phyloP scores from a whole-genome alignment of 176 grass and related monocot species.

The Cenchrus fungigraminus region DNA sequence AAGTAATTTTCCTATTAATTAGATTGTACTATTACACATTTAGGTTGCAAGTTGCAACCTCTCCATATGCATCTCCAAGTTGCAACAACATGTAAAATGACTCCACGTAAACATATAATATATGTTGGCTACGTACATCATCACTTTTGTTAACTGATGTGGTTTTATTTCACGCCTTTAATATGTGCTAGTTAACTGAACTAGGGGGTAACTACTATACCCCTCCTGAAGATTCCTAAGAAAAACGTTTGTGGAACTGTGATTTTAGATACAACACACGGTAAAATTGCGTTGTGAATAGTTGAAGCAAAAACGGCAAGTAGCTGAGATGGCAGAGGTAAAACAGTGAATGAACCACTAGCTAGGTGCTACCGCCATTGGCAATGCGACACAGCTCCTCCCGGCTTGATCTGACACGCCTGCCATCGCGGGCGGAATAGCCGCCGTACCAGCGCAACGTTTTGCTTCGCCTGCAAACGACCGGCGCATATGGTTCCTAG shows the following conservation, averaged over 20 bases:
- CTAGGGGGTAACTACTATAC: too few species aligned
- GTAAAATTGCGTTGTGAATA: too few species aligned
- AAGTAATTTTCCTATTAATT: not conserved
- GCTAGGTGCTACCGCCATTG: not conserved
- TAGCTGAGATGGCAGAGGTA: too few species aligned
- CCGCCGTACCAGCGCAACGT: not conserved
- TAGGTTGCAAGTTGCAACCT: not conserved
- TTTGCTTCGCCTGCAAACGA: not conserved
- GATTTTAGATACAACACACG: not conserved
- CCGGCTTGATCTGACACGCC: not conserved
- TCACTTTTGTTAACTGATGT: too few species aligned
- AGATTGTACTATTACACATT: not conserved
- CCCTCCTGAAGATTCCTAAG: too few species aligned
- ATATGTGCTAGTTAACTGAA: too few species aligned
- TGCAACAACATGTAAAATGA: too few species aligned
- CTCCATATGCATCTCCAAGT: not conserved
- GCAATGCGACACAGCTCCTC: not conserved
- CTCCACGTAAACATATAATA: too few species aligned
- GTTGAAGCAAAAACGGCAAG: not conserved
- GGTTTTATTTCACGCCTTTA: too few species aligned
- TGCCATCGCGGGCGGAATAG: not conserved
- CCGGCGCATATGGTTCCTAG: not conserved
- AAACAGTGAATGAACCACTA: too few species aligned
- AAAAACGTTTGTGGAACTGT: not conserved
- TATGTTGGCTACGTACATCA: too few species aligned